Base-by-base conservation (phyloP, 345 rosid species). In the Mallotus nudiflorus region DNA sequence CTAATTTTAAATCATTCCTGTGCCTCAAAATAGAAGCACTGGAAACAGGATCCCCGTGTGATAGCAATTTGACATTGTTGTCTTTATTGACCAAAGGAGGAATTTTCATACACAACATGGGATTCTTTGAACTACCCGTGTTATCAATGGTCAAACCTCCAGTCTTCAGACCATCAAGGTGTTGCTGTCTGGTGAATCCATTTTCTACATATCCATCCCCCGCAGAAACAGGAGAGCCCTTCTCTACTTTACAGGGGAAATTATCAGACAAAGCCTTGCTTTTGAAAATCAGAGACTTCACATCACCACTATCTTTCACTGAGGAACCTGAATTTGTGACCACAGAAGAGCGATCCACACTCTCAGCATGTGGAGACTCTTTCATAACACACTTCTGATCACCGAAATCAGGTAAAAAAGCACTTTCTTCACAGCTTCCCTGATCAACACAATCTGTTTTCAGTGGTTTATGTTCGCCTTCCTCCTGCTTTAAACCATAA, bases 1-100 rank as follows among this genome's bases (percentile, higher is more conserved):
- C 89, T 89, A 90, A 80, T 69, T 81, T 88, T 77, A 52, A 29
- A 58, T 69, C 77, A 72, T 74, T 84, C 89, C 85, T 81, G 66
- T 46, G 83, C 78, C 78, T 82, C 63, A 84, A 70, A 80, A 84
- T 73, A 51, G 86, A 80, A 73, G 81, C 81, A 71, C 59, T 71
- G 65, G 60, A 65, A 80, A 75, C 56, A 69, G 48, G 54, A 39
- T 73, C 73, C 76, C 66, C 58, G 75, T 70, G 40, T 31, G 68
- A 62, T 51, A 81, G 69, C 72, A 81, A 63, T 66, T 73, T 85
- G 45, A 73, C 81, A 82, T 76, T 75, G 20, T 66, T 80, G 62
- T 77, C 80, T 53, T 69, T 70, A 72, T 73, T 80, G 64, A 72
- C 61, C 55, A 75, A 66, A 57, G 79, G 78, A 6, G 82, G 85